Conservation (phyloP, 2,329 filamentous ascomycete genomes). For the Ophiostoma australiae region DNA sequence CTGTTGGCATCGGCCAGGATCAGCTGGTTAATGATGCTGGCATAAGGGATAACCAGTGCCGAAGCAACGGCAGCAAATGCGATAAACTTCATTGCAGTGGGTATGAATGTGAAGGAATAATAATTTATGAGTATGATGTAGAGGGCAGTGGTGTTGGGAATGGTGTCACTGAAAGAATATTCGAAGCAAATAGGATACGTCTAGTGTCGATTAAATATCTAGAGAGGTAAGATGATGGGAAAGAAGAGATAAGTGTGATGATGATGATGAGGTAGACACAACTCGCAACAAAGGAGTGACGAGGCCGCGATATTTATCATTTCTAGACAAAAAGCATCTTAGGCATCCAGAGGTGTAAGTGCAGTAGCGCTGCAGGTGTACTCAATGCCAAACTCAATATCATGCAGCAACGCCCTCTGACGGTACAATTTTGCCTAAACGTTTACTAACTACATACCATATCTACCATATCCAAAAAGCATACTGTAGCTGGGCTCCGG, state of each 20-base stretch:
- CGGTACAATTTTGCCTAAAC: too few species aligned
- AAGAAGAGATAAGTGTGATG: background rate
- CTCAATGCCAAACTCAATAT: background rate
- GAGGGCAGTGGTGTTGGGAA: background rate
- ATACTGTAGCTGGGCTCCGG: slow-evolving; percentile 2
- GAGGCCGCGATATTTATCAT: slow-evolving; percentile 6
- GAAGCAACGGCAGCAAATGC: slow-evolving; percentile 28
- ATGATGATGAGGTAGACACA: background rate
- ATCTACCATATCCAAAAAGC: background rate
- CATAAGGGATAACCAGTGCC: slow-evolving; percentile 30
- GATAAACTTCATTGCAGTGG: slow-evolving; percentile 28
- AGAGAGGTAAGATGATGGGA: background rate
- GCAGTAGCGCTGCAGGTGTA: background rate
- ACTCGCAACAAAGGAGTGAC: background rate
- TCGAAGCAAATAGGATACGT: background rate
- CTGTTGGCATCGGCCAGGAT: slow-evolving; percentile 24
- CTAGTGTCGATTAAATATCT: background rate
- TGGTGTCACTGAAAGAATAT: background rate
- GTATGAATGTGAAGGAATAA: background rate
- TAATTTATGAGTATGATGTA: background rate
- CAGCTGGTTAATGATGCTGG: slow-evolving; percentile 25
- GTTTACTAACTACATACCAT: background rate
- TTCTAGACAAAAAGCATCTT: background rate
- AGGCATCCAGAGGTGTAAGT: background rate
- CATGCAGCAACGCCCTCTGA: too few species aligned